Conservation (phyloP, 1,284 basidiomycete genomes). For the Apiotrichum gracile region DNA sequence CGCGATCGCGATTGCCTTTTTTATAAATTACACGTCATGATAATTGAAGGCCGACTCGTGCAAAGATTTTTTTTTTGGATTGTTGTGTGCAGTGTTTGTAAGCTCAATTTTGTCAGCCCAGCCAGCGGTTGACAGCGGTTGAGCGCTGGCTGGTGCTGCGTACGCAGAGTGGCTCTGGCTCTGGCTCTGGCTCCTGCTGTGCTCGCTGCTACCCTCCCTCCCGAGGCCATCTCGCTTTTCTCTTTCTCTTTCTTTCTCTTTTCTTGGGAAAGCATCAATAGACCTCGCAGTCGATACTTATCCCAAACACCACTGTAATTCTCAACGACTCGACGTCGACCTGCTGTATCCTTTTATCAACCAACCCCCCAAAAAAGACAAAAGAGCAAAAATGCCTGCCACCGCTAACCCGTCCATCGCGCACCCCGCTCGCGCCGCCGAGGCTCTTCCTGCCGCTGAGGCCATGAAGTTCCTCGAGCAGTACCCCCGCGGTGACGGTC, state of each 20-base stretch:
- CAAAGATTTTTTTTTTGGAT: too few species aligned
- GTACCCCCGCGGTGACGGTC: constrained; percentile 76
- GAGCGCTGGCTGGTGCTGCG: too few species aligned
- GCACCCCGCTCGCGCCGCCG: constrained; percentile 17
- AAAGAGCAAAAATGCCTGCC: constrained; percentile 10
- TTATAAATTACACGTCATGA: too few species aligned
- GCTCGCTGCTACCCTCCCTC: background rate
- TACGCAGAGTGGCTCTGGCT: too few species aligned
- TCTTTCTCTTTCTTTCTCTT: constrained; percentile 11
- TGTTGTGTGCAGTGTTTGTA: too few species aligned
- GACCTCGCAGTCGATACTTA: constrained; percentile 10
- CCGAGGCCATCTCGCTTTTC: constrained; percentile 1
- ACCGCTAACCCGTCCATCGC: background rate
- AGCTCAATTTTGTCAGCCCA: too few species aligned
- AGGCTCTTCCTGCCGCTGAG: constrained; percentile 27
- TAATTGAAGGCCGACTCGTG: too few species aligned
- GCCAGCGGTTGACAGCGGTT: too few species aligned
- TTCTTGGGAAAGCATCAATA: constrained; percentile 18
- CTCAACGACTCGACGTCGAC: background rate
- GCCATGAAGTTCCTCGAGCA: constrained; percentile 68
- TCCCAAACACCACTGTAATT: constrained; percentile 7
- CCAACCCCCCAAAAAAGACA: background rate
- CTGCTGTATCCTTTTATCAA: background rate
- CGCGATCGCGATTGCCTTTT: too few species aligned
- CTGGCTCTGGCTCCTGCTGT: background rate